Evolutionary conservation across 495 filamentous ascomycete genomes (phyloP).

Genomic region (Chaetomium tenue): DNA sequence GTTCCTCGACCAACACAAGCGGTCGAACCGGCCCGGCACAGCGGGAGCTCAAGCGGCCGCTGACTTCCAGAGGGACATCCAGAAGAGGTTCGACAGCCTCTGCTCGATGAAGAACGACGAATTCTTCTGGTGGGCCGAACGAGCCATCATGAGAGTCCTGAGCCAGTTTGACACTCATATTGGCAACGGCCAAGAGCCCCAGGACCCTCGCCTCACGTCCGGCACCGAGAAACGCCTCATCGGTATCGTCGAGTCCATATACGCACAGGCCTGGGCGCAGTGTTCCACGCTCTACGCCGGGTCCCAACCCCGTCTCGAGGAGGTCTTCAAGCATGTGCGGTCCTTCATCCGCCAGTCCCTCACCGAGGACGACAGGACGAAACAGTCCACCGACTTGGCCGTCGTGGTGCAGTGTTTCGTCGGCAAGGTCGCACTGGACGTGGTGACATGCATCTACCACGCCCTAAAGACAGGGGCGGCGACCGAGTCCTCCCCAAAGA

Average conservation of each 20-base stretch:
- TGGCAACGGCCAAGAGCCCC: background rate
- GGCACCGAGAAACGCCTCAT: background rate
- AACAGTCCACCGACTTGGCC: background rate
- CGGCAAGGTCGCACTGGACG: background rate
- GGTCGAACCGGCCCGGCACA: background rate
- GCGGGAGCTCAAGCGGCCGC: background rate
- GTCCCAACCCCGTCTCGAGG: background rate
- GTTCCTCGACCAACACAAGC: no score
- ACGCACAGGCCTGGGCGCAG: background rate
- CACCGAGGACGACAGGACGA: background rate
- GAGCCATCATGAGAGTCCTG: background rate
- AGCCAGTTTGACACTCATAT: background rate
- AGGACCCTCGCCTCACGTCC: background rate
- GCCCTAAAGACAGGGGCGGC: no score
- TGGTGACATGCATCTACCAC: background rate
- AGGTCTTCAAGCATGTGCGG: background rate
- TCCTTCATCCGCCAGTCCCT: background rate
- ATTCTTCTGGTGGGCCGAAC: background rate
- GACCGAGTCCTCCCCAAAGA: no score
- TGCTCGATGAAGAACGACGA: background rate
- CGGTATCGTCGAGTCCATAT: background rate
- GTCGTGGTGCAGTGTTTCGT: background rate
- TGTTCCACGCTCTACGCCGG: background rate
- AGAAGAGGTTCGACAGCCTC: background rate
- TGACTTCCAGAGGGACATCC: background rate